Percentiles rank a stretch among this genome's conserved stretches.
Evolutionary conservation across 768 basidiomycete genomes (phyloP).

Genomic region (Mycena galopus): DNA sequence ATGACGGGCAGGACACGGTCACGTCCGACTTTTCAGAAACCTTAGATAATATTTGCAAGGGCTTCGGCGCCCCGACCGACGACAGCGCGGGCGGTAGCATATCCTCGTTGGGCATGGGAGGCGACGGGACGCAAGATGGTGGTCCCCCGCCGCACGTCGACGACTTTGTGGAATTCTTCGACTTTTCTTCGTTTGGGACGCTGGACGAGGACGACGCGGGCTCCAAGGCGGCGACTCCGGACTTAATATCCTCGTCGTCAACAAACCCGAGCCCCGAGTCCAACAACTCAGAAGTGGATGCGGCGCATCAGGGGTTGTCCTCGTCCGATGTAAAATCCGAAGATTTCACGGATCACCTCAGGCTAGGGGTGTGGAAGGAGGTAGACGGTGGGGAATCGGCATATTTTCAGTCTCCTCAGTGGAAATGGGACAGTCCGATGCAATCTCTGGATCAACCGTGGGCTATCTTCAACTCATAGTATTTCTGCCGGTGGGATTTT

Average conservation of each 20-base stretch:
- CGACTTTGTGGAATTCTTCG: constrained; percentile 74
- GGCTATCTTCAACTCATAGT: constrained; percentile 76
- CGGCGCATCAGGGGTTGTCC: constrained; percentile 57
- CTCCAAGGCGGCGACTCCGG: constrained; percentile 82
- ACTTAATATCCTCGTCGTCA: constrained; percentile 77
- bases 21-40: constrained; percentile 69
- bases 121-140: constrained; percentile 46
- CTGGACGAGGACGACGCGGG: constrained; percentile 70
- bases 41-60: constrained; percentile 74
- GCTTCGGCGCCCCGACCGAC: constrained; percentile 53
- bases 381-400: constrained; percentile 83
- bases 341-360: constrained; percentile 65
- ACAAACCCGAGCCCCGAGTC: constrained; percentile 86
- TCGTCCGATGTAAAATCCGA: constrained; percentile 68
- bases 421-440: constrained; percentile 85
- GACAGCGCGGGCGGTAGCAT: constrained; percentile 49
- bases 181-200: constrained; percentile 73
- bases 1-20: constrained; percentile 59
- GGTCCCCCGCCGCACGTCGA: constrained; percentile 51
- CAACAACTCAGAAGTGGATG: constrained; percentile 72
- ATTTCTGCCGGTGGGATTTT: constrained; percentile 49
- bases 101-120: constrained; percentile 50
- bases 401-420: constrained; percentile 71
- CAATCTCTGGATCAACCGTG: constrained; percentile 74
- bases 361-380: constrained; percentile 74